Percentiles rank a stretch among this genome's conserved stretches.
Conservation (phyloP, 2,329 filamentous ascomycete species). For the Fusarium albosuccineum region DNA sequence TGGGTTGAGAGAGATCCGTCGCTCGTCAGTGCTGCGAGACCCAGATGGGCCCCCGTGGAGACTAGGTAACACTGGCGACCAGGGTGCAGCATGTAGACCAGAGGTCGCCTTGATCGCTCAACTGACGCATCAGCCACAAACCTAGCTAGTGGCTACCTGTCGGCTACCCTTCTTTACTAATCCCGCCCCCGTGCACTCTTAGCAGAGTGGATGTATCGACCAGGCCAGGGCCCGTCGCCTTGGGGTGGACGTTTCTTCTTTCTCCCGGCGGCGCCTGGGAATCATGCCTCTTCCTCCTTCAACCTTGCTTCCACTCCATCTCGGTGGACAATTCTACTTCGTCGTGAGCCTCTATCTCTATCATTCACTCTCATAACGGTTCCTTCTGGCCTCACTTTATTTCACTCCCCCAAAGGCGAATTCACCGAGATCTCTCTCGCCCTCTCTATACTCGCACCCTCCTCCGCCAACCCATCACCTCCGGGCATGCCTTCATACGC, state of each 20-base stretch:
- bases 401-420: constrained; percentile 13
- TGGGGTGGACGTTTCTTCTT: constrained; percentile 55
- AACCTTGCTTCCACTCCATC: constrained; percentile 51
- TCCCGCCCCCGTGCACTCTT: constrained; percentile 53
- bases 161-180: constrained; percentile 46
- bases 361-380: constrained; percentile 9
- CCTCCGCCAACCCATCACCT: constrained; percentile 43
- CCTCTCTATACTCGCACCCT: constrained; percentile 36
- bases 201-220: constrained; percentile 51
- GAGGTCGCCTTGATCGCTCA: constrained; percentile 44
- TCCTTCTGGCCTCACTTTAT: constrained; percentile 1
- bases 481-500: constrained; percentile 50
- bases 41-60: constrained; percentile 54
- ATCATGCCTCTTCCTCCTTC: constrained; percentile 53
- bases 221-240: constrained; percentile 53
- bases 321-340: constrained; percentile 46
- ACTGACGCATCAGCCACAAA: constrained; percentile 14
- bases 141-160: constrained; percentile 44
- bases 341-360: constrained; percentile 39
- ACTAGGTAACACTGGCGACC: constrained; percentile 51
- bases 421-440: constrained; percentile 14
- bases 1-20: constrained; percentile 53
- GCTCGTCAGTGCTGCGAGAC: constrained; percentile 56
- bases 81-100: constrained; percentile 51
- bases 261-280: constrained; percentile 53